Evolutionary conservation across 495 filamentous ascomycete genomes (phyloP), one percentile per base, ranked within the genome.

Genomic region (Staphylotrichum tortipilum): DNA sequence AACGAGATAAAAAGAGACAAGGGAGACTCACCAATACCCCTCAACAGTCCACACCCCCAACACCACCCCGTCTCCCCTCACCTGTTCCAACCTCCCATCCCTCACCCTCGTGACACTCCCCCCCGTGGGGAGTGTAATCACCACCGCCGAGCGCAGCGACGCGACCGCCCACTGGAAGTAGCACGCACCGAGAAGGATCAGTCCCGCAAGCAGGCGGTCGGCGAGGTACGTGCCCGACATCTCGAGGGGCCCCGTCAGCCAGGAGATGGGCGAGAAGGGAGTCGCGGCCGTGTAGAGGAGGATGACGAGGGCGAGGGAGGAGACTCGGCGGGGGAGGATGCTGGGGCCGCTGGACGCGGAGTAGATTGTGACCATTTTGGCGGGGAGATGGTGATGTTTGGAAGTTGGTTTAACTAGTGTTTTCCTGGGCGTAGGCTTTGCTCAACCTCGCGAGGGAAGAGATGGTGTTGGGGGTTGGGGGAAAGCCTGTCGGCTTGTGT

Each of bases 241-340:
- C 3, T 6, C 18, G 23, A 44, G 7, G 29, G 36, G 44, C 5
- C 44, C 40, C 0, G 43, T 34, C 19, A 34, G 28, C 47, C 49
- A 51, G 18, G 39, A 41, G 35, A 48, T 6, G 37, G 50, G 55
- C 11, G 21, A 7, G 46, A 54, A 57, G 10, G 55, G 55, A 2
- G 50, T 53, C 9, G 50, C 55, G 33, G 55, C 46, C 11, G 55
- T 58, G 51, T 58, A 58, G 41, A 58, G 55, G 21, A 58, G 47
- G 18, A 47, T 23, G 29, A 52, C 37, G 2, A 52, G 38, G 11
- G 43, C 1, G 26, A 56, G 3, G 35, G 49, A 48, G 21, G 34
- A 46, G 47, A 55, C 30, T 15, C 46, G 53, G 19, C 53, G 47
- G 18, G 45, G 29, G n/a, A 43, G 37, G 45, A 54, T 30, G 38